A percentile compares a stretch with the other conserved stretches of the same genome.
Conservation (phyloP, 73 alveolate species). For the Stentor coeruleus region DNA sequence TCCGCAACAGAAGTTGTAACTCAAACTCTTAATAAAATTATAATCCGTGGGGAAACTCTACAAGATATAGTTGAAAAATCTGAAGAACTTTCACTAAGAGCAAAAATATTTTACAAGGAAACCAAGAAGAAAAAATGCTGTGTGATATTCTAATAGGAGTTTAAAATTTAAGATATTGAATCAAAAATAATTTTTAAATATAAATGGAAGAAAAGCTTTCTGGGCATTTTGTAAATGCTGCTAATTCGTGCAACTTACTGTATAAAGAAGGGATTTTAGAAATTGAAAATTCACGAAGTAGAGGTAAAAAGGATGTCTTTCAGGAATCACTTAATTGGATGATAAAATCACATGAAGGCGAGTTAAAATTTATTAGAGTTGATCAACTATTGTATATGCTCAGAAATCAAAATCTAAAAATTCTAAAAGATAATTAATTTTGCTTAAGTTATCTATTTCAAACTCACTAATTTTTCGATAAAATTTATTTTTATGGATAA, state of each 20-base stretch:
- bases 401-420: too few relatives aligned
- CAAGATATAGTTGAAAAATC: neutral
- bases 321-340: neutral
- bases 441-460: too few relatives aligned
- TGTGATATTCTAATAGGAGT: neutral
- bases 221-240: neutral
- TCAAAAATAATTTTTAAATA: too few relatives aligned
- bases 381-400: neutral
- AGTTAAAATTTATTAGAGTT: neutral
- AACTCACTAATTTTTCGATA: too few relatives aligned
- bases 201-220: neutral
- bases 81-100: conserved; percentile 15
- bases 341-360: neutral
- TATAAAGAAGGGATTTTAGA: neutral
- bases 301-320: neutral
- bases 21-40: neutral
- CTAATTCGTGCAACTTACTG: neutral
- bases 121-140: conserved; percentile 5
- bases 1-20: conserved; percentile 16
- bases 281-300: neutral
- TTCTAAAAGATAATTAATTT: too few relatives aligned
- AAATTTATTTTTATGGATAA: too few relatives aligned
- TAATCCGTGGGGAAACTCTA: conserved; percentile 22
- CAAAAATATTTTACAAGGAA: conserved; percentile 17
- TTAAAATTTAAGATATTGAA: too few relatives aligned